Evolutionary conservation across 352 stramenopile genomes (phyloP), one percentile per base, ranked within the genome.

Genomic region (Plasmopara halstedii): DNA sequence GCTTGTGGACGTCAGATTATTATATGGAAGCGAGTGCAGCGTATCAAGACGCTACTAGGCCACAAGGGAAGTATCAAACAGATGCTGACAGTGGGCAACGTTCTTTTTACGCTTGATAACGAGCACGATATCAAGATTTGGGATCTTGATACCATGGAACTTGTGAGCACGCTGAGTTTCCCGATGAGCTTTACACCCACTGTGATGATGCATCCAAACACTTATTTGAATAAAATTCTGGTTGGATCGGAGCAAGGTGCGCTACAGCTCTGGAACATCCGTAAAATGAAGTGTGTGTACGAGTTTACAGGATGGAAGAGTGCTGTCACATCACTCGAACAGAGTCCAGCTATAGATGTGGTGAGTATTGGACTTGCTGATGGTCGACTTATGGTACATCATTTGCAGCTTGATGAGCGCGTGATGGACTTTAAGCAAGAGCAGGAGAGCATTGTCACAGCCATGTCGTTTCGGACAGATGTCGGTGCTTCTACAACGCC

Each of bases 171-270:
- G 14, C 32, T 88, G 39, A 57, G 32, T 14, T 91, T 94, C 34
- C 54, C 68, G 2, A 21, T 34, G 5, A 39, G 49, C 0, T 92
- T 92, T 44, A 86, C 73, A 19, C 81, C 82, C 19, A 81, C 75
- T 6, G 67, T 74, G 17, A 77, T 96, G 48, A 48, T 95, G 53
- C 91, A 97, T 58, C 91, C 91, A 17, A 64, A 77, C 34, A 97
- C 90, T 34, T 97, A 97, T 64, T 48, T 97, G 9, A 97, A 97
- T 80, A 97, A 97, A 70, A 70, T 97, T 32, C 51, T 97, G 14
- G 55, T 97, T 10, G 88, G 84, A 33, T 93, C 78, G 31, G 56
- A 85, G 14, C 58, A 94, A 40, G 91, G 91, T 20, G 31, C 48
- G 18, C 53, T 97, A 32, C 65, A 96, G 55, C 65, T 97, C 15